phyloP scores from a whole-genome alignment of 306 rosid genomes.

The Dicorynia guianensis region DNA sequence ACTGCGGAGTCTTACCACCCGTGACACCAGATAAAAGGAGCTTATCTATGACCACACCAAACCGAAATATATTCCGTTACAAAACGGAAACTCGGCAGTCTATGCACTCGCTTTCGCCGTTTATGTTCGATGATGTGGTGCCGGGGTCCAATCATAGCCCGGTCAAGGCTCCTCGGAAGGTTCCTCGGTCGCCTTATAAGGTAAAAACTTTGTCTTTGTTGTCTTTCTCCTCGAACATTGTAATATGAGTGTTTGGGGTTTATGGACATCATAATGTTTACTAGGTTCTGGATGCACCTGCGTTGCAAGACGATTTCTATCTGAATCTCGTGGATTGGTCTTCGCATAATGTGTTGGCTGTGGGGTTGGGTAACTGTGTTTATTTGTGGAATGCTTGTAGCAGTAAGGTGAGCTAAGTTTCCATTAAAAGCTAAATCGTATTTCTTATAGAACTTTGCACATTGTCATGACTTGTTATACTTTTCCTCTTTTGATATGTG shows the following conservation, averaged over 20 bases:
- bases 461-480: neutral
- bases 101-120: conserved; percentile 84
- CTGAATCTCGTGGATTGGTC: conserved; percentile 99
- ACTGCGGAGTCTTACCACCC: conserved; percentile 64
- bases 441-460: neutral
- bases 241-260: conserved; percentile 27
- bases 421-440: neutral
- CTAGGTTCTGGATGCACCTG: conserved; percentile 98
- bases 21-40: conserved; percentile 71
- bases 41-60: conserved; percentile 60
- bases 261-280: conserved; percentile 14
- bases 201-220: conserved; percentile 39
- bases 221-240: neutral
- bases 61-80: conserved; percentile 87
- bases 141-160: conserved; percentile 74
- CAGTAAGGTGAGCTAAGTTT: conserved; percentile 71
- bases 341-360: conserved; percentile 90
- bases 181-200: conserved; percentile 95
- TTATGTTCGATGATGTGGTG: conserved; percentile 69
- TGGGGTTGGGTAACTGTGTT: conserved; percentile 95
- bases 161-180: conserved; percentile 85
- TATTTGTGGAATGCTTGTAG: conserved; percentile 99
- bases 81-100: conserved; percentile 88
- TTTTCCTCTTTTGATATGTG: neutral
- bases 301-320: conserved; percentile 95